These are phyloP conservation scores for Colletotrichum camelliae DNA, from an alignment of 2,329 filamentous ascomycete species.

Conservation along the genomic window DNA sequence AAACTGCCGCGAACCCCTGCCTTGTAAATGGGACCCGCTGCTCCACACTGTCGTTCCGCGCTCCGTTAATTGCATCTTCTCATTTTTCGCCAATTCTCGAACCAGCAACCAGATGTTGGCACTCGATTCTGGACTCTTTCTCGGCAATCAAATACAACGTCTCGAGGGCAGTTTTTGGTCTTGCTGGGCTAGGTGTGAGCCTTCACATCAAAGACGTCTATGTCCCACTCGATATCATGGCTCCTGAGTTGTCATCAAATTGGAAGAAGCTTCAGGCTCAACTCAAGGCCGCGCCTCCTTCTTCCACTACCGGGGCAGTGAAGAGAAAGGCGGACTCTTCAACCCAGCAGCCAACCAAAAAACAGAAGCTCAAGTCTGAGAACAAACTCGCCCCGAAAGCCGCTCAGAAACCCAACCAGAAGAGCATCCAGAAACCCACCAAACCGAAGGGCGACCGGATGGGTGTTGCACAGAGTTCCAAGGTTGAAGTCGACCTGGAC, in stretches of 20 bases:
- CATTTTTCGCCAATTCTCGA: background rate
- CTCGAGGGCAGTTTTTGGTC: background rate
- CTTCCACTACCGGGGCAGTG: slow-evolving; percentile 27
- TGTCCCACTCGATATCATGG: slow-evolving; percentile 36
- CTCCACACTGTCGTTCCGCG: background rate
- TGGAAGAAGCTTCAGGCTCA: slow-evolving; percentile 80
- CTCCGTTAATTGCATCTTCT: slow-evolving; percentile 15
- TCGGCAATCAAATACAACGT: background rate
- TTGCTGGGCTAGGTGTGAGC: background rate
- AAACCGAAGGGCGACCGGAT: slow-evolving; percentile 46
- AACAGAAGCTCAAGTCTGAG: slow-evolving; percentile 28
- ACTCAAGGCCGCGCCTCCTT: slow-evolving; percentile 52
- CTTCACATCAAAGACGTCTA: background rate
- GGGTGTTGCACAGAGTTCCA: slow-evolving; percentile 62
- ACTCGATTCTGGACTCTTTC: background rate
- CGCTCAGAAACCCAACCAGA: slow-evolving; percentile 12
- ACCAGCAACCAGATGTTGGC: background rate
- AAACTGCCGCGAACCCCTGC: slow-evolving; percentile 7
- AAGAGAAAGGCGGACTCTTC: slow-evolving; percentile 47
- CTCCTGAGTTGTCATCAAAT: slow-evolving; percentile 66
- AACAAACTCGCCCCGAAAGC: slow-evolving; percentile 17
- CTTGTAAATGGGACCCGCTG: too few relatives aligned
- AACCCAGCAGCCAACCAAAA: slow-evolving; percentile 31
- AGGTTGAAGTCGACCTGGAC: slow-evolving; percentile 40
- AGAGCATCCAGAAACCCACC: slow-evolving; percentile 16